Evolutionary conservation across 495 filamentous ascomycete genomes (phyloP).

Genomic region (Hyaloscypha variabilis): DNA sequence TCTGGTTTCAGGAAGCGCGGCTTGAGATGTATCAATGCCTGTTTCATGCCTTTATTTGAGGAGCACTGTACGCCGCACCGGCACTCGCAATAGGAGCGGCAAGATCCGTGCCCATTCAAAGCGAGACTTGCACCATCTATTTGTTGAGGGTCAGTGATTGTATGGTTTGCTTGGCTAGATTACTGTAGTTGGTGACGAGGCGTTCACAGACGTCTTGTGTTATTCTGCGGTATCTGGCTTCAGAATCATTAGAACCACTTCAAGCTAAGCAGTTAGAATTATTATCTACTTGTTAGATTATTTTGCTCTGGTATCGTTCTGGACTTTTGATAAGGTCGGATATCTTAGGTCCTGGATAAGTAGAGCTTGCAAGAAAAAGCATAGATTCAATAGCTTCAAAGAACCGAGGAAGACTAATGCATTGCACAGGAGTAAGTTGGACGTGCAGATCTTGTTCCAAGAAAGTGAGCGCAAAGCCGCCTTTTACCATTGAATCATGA

Average conservation of each 20-base stretch:
- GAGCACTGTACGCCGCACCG: background rate
- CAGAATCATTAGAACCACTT: background rate
- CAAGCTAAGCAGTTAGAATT: background rate
- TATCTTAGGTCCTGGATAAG: background rate
- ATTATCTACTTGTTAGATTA: too few relatives aligned
- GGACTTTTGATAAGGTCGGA: too few relatives aligned
- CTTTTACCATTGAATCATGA: background rate
- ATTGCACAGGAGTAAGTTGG: background rate
- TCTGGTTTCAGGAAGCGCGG: conserved; percentile 1
- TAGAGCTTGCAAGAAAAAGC: background rate
- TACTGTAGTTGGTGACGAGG: background rate
- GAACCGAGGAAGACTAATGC: background rate
- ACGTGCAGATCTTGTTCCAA: background rate
- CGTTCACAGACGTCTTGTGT: background rate
- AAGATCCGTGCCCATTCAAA: background rate
- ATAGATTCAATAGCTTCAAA: background rate
- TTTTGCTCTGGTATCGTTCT: too few relatives aligned
- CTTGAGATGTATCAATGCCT: background rate
- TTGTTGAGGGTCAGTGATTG: background rate
- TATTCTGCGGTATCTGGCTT: background rate
- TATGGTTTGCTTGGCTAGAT: background rate
- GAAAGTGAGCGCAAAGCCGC: background rate
- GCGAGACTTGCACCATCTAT: background rate
- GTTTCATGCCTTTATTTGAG: conserved; percentile 5
- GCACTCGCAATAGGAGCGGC: background rate